These are phyloP conservation scores for Kokia cookei DNA, from an alignment of 441 rosid genomes.

Conservation along the genomic window DNA sequence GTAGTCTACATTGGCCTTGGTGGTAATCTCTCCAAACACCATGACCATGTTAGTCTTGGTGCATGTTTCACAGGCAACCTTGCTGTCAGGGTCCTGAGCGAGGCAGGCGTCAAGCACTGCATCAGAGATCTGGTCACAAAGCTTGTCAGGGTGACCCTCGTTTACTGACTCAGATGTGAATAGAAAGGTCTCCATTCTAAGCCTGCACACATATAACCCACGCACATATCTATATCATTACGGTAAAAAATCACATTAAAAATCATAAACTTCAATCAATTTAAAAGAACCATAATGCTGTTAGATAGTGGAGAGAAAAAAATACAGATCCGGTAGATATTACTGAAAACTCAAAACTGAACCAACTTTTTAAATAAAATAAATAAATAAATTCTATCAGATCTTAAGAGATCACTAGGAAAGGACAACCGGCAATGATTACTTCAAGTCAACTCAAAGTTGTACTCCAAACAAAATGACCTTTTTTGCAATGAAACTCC, in stretches of 20 bases:
- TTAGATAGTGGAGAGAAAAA: neutral
- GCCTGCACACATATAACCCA: neutral
- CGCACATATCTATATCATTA: neutral
- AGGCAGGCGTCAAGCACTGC: constrained; percentile 70
- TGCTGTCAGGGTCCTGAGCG: no score
- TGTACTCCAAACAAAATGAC: neutral
- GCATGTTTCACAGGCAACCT: constrained; percentile 53
- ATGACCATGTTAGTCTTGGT: constrained; percentile 82
- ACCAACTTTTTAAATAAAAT: neutral
- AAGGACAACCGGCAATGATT: neutral
- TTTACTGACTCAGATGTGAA: constrained; percentile 76
- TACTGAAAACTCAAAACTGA: neutral
- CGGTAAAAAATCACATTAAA: neutral
- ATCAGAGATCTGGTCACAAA: constrained; percentile 78
- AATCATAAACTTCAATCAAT: neutral
- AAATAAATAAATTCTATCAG: neutral
- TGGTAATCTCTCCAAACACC: constrained; percentile 78
- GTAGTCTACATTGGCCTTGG: constrained; percentile 67
- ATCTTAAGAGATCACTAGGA: neutral
- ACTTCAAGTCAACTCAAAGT: neutral
- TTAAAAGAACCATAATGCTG: neutral
- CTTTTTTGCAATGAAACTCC: neutral
- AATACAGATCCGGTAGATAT: neutral
- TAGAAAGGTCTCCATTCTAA: constrained; percentile 53
- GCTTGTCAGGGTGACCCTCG: constrained; percentile 82